Evolutionary conservation across 176 grass and related monocot species (phyloP), one percentile per base, ranked within the genome.

Genomic region (Echinochloa phyllopogon): DNA sequence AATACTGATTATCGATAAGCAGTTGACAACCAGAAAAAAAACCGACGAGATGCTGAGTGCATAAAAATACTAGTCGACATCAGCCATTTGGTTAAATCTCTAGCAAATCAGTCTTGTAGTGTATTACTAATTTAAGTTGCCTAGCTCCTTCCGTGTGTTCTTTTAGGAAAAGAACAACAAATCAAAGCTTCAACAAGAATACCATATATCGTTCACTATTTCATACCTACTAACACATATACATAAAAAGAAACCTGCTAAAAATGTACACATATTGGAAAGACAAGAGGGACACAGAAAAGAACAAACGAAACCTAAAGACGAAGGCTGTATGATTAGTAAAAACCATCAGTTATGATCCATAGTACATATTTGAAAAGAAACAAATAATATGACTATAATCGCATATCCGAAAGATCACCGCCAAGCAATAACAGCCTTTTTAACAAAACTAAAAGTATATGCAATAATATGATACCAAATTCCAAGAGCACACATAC

Each of bases 401-500:
- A 58, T 10, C 52, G 42, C 5, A 59, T 24, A 5, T 37, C 37
- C 4, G 27, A 72, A 83, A 48, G 8, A 14, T 21, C 24, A 24
- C 17, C 25, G 39, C 49, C 60, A 85, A 75, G 36, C 47, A 37
- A 50, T 61, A 69, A 50, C 39, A 47, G 23, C 9, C 4, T 58
- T 23, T 23, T 23, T 23, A n/a, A 58, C 55, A 72, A 24, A 47
- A 45, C 12, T 29, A 43, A 49, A 33, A 43, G 55, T 7, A 17
- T 68, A 74, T 53, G 45, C 63, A 12, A 36, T 42, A 43, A 33
- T 71, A 69, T 50, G 45, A 72, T 84, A 65, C 36, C 52, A 27
- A 60, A 50, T 68, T 20, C 59, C 24, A 82, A 20, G 25, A 68
- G 59, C 62, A 85, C 69, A 52, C 70, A 85, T 44, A 52, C 2